Evolutionary conservation across 257 asterid species (phyloP), one percentile per base, ranked within the genome.

Genomic region (Ophiorrhiza pumila): DNA sequence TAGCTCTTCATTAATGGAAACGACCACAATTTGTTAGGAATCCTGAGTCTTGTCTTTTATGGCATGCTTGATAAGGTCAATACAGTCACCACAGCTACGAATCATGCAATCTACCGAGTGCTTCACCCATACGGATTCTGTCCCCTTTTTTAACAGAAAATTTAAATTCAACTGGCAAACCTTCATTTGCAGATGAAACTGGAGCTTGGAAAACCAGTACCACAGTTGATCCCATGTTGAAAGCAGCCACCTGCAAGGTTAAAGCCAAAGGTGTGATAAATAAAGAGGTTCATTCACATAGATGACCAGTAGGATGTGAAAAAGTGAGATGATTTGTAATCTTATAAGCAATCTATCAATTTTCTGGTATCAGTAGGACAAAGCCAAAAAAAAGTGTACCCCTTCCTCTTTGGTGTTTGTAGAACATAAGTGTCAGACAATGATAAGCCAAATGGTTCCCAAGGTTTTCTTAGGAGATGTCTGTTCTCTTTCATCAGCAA

Each of bases 151-250:
- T 78, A 46, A 94, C 74, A 69, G 84, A 82, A 74, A 94, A 94
- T 73, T 74, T 85, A 83, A 94, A 94, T 27, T 91, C 90, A 1
- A 94, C 73, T 7, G 88, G 74, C 76, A 71, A 9, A 56, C 76
- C 69, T 61, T 78, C 70, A 55, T 63, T 78, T 41, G 66, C 62
- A 45, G 80, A 47, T 32, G 90, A 78, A 47, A 71, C 80, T 2
- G 96, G 97, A 71, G 97, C 97, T 87, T 91, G 97, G 82, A 94
- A 94, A 50, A 94, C 88, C n/a, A 94, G 74, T 77, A 94, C 97
- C 77, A 91, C 99, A 0, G 99, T 94, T 18, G 99, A 94, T 67
- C 99, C 99, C 97, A 94, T 88, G 77, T 90, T 94, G 86, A 94
- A 94, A 69, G 96, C 96, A 58, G 85, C 99, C 57, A 94, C 76